A percentile compares a stretch with the other conserved stretches of the same genome.
These are phyloP conservation scores for Claviceps monticola DNA, from an alignment of 2,329 filamentous ascomycete genomes.

Conservation along the genomic window DNA sequence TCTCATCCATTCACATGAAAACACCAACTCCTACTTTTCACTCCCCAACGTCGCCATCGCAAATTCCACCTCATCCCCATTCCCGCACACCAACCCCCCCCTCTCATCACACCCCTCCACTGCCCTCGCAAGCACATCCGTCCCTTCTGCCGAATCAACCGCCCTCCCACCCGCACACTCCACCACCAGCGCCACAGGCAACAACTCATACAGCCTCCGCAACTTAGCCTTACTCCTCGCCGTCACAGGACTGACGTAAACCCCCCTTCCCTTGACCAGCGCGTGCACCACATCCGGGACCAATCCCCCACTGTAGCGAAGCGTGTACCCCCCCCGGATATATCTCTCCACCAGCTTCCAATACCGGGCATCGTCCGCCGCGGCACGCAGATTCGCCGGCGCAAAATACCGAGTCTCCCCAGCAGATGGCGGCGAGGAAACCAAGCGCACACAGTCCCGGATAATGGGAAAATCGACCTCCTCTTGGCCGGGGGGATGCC, in stretches of 20 bases:
- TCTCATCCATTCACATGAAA: neutral
- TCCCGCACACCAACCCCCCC: constrained; percentile 37
- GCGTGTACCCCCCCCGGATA: constrained; percentile 39
- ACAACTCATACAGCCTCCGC: constrained; percentile 43
- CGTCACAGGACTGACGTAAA: constrained; percentile 46
- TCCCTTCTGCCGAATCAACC: constrained; percentile 32
- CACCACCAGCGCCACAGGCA: constrained; percentile 43
- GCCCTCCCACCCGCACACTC: constrained; percentile 46
- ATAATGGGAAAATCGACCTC: neutral
- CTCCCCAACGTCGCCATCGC: constrained; percentile 9
- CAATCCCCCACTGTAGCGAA: constrained; percentile 46
- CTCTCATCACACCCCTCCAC: constrained; percentile 33
- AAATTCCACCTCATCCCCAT: constrained; percentile 30
- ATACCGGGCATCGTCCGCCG: constrained; percentile 36
- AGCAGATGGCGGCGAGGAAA: constrained; percentile 15
- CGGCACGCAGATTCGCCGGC: constrained; percentile 45
- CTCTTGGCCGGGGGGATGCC: neutral
- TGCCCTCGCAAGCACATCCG: constrained; percentile 24
- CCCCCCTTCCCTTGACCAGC: constrained; percentile 45
- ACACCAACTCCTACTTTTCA: neutral
- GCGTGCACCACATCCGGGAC: constrained; percentile 48
- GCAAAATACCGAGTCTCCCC: constrained; percentile 43
- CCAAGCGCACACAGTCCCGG: neutral
- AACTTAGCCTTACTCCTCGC: constrained; percentile 39
- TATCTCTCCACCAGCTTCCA: constrained; percentile 33